Evolutionary conservation across 2,329 filamentous ascomycete genomes (phyloP).

Genomic region (Fusarium torulosum): DNA sequence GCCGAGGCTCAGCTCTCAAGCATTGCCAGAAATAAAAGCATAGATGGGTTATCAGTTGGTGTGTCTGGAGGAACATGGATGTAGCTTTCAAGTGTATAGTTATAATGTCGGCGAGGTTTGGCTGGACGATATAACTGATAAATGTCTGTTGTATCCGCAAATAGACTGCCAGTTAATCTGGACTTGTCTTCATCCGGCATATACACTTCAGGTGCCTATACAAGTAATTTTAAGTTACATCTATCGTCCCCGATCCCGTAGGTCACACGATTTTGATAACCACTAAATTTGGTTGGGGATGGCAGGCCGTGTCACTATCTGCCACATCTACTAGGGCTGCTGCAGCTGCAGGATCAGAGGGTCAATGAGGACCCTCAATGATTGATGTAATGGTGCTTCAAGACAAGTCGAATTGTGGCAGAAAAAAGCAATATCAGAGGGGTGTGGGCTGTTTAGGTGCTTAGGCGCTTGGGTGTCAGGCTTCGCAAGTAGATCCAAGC

Average conservation of each 20-base stretch:
- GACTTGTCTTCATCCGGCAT: background rate
- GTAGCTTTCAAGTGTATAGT: too few species aligned
- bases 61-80: too few species aligned
- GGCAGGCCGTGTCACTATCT: background rate
- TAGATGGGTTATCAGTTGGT: background rate
- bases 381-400: background rate
- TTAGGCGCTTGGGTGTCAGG: background rate
- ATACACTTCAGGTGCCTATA: background rate
- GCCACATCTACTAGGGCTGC: too few species aligned
- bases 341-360: too few species aligned
- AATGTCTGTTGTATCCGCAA: background rate
- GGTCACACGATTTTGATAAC: background rate
- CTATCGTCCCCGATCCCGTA: background rate
- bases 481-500: slow-evolving; percentile 8
- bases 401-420: slow-evolving; percentile 12
- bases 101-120: too few species aligned
- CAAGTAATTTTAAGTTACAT: background rate
- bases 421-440: background rate
- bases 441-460: background rate
- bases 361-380: background rate
- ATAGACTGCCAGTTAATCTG: background rate
- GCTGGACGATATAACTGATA: too few species aligned
- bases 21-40: slow-evolving; percentile 1
- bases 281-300: background rate
- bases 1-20: background rate